Base-by-base conservation (phyloP, 441 rosid species). In the Arabidopsis lyrata region DNA sequence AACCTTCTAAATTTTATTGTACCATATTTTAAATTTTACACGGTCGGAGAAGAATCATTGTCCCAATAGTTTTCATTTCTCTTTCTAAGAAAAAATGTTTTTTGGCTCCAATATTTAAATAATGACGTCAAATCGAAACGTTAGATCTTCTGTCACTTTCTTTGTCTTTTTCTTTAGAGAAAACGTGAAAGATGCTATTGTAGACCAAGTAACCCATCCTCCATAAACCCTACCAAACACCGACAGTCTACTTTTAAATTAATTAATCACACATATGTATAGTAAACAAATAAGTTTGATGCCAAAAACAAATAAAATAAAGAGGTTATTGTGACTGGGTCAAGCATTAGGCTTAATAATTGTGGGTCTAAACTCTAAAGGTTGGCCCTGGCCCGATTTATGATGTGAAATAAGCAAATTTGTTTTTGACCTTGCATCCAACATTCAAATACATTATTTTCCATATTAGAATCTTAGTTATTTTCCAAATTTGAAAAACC, bases 131-230 rank as follows among this genome's bases (percentile, higher is more conserved):
- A 62, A 52, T 52, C 45, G 5, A 20, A 71, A 29, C 5, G 27
- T 72, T 72, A 72, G 76, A 63, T 72, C 48, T 42, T 41, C 16
- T 63, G 76, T 72, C 62, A 13, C 70, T 63, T 63, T 72, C 70
- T 63, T 48, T 9, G 5, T 62, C n/a, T 72, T 52, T 39, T 16
- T 50, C 34, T 22, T 13, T 1, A 49, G 10, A 59, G 20, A 41
- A 71, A 50, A 61, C 44, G 61, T 71, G 61, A 39, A 50, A 71
- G 61, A 71, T 61, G 68, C 44, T 14, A 27, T 44, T 61, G 34
- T 71, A 61, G 60, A 71, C 60, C 36, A 18, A 59, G 60, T 59
- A 56, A 35, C 27, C 27, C 29, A 41, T 68, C 24, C 49, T n/a
- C 29, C 13, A 10, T 16, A 47, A 15, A 24, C 42, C 34, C 54